Conservation (phyloP, 148 eudicot species). For the Polygonum maritimum region DNA sequence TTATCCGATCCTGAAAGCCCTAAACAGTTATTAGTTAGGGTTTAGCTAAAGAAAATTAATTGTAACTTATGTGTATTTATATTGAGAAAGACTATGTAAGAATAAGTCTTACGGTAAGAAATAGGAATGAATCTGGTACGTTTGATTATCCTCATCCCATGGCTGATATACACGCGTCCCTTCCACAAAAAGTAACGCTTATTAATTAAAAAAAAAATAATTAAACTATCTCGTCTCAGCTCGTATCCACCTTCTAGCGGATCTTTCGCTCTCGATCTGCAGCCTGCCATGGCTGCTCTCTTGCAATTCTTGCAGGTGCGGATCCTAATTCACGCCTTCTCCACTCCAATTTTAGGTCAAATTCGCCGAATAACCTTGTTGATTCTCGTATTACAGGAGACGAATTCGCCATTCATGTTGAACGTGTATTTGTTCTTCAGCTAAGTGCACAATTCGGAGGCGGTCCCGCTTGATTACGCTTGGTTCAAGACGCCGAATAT, state of each 20-base stretch:
- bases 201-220: too few relatives aligned
- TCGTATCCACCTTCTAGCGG: conserved; percentile 68
- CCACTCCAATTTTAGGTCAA: neutral
- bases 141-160: too few relatives aligned
- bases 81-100: too few relatives aligned
- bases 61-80: too few relatives aligned
- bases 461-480: conserved; percentile 50
- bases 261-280: conserved; percentile 27
- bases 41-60: too few relatives aligned
- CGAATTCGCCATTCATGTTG: conserved; percentile 60
- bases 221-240: conserved; percentile 51
- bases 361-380: neutral
- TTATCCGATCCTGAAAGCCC: too few relatives aligned
- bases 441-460: conserved; percentile 33
- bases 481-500: conserved; percentile 29
- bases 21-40: too few relatives aligned
- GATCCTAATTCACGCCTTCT: neutral
- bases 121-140: too few relatives aligned
- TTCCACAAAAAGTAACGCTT: too few relatives aligned
- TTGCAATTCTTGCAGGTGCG: conserved; percentile 31
- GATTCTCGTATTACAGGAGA: conserved; percentile 22
- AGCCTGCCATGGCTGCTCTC: conserved; percentile 23
- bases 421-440: conserved; percentile 72
- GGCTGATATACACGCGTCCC: too few relatives aligned
- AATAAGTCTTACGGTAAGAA: too few relatives aligned